Evolutionary conservation across 441 rosid genomes (phyloP).

Genomic region (Melastoma candidum): DNA sequence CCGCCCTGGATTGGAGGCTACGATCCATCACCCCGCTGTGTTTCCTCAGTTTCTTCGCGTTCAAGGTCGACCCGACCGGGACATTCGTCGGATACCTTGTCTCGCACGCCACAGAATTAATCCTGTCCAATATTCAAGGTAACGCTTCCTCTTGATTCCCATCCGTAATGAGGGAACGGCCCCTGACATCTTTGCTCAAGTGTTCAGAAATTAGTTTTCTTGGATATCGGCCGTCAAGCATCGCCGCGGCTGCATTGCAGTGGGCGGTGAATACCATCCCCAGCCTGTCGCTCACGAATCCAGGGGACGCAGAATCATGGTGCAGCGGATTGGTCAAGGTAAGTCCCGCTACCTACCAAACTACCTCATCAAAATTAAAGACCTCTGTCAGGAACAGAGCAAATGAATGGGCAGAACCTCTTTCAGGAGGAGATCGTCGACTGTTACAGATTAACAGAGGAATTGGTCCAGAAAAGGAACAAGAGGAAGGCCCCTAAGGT

Average conservation of each 20-base stretch:
- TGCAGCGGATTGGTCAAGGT: slow-evolving; percentile 89
- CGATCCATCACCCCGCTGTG: slow-evolving; percentile 84
- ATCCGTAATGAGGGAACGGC: too few relatives aligned
- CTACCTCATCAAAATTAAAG: too few relatives aligned
- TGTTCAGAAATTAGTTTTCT: slow-evolving; percentile 75
- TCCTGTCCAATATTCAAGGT: slow-evolving; percentile 82
- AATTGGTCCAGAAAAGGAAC: slow-evolving; percentile 31
- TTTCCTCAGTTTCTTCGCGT: slow-evolving; percentile 72
- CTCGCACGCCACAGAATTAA: slow-evolving; percentile 59
- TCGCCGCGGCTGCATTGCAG: slow-evolving; percentile 82
- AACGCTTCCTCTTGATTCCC: neutral
- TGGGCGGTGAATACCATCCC: slow-evolving; percentile 78
- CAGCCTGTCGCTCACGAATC: slow-evolving; percentile 48
- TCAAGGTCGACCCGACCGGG: slow-evolving; percentile 70
- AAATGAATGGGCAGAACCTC: slow-evolving; percentile 4
- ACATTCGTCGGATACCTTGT: slow-evolving; percentile 44
- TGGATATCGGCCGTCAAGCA: slow-evolving; percentile 80
- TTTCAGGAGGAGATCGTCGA: slow-evolving; percentile 77
- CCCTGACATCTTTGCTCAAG: neutral
- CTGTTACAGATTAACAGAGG: slow-evolving; percentile 80
- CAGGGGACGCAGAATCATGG: slow-evolving; percentile 84
- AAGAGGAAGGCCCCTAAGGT: slow-evolving; percentile 38
- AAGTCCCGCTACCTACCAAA: slow-evolving; percentile 13
- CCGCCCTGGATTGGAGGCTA: slow-evolving; percentile 83
- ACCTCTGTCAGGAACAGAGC: neutral